These are phyloP conservation scores for Allium fistulosum DNA, from an alignment of 106 monocot species.

Conservation along the genomic window DNA sequence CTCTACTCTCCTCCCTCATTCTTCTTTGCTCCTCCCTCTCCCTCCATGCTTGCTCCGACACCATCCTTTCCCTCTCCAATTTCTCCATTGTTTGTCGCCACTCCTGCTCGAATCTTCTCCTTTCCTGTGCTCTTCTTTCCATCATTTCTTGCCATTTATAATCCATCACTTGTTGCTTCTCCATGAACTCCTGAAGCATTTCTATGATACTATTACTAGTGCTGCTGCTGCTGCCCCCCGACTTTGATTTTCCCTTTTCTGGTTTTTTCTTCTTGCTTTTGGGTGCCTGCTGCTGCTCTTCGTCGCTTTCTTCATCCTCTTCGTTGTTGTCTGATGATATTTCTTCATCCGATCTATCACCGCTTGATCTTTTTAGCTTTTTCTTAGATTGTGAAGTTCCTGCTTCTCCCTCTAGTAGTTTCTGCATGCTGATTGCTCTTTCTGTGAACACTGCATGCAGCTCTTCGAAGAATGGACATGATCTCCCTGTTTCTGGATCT, in stretches of 20 bases:
- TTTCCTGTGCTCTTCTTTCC: slow-evolving; percentile 65
- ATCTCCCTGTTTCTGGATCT: slow-evolving; percentile 69
- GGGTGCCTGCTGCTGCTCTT: slow-evolving; percentile 20
- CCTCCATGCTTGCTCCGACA: slow-evolving; percentile 81
- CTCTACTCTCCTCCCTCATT: slow-evolving; percentile 72
- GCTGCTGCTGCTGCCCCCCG: slow-evolving; percentile 7
- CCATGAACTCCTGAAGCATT: slow-evolving; percentile 71
- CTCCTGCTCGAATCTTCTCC: slow-evolving; percentile 60
- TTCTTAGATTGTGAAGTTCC: slow-evolving; percentile 35
- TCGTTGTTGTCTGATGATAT: slow-evolving; percentile 47
- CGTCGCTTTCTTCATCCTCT: slow-evolving; percentile 49
- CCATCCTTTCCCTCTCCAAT: slow-evolving; percentile 84
- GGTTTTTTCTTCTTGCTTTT: slow-evolving; percentile 47
- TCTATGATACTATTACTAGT: slow-evolving; percentile 31
- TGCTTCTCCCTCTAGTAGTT: slow-evolving; percentile 54
- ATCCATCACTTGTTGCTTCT: slow-evolving; percentile 84
- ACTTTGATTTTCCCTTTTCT: slow-evolving; percentile 20
- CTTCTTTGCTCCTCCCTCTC: slow-evolving; percentile 94
- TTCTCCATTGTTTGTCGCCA: slow-evolving; percentile 93
- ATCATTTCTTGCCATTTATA: slow-evolving; percentile 60
- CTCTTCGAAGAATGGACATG: slow-evolving; percentile 97
- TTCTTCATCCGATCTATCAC: slow-evolving; percentile 62
- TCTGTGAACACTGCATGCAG: slow-evolving; percentile 84
- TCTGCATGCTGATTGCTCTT: slow-evolving; percentile 76
- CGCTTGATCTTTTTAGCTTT: slow-evolving; percentile 41